A percentile compares a stretch with the other conserved stretches of the same genome.
Conservation (phyloP, 2,329 filamentous ascomycete species). For the Tricladium varicosporioides region DNA sequence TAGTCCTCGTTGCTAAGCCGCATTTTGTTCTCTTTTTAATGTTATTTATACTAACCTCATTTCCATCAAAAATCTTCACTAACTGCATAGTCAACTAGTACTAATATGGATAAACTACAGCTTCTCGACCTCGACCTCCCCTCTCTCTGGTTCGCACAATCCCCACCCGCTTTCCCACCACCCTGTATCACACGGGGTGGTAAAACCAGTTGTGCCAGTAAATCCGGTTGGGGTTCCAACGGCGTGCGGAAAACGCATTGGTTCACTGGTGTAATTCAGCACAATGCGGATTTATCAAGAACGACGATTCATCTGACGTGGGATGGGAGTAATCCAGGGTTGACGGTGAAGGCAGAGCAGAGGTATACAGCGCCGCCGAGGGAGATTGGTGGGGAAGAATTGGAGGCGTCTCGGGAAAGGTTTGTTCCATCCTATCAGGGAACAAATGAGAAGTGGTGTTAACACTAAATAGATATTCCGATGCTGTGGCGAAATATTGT, state of each 20-base stretch:
- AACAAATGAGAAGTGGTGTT: too few species aligned
- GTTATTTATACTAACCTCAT: too few species aligned
- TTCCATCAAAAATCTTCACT: conserved; percentile 4
- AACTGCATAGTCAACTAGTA: conserved; percentile 22
- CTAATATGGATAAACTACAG: background rate
- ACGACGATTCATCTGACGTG: conserved; percentile 37
- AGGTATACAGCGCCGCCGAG: conserved; percentile 33
- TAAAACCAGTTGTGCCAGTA: conserved; percentile 15
- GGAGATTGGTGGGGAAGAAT: conserved; percentile 21
- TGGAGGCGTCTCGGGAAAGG: conserved; percentile 22
- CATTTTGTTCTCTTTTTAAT: too few species aligned
- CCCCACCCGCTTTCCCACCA: conserved; percentile 28
- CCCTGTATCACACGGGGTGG: conserved; percentile 16
- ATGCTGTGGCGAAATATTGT: conserved; percentile 33
- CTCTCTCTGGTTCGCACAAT: conserved; percentile 33
- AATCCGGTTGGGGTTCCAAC: conserved; percentile 25
- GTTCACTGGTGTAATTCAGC: conserved; percentile 33
- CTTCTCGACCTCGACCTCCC: conserved; percentile 32
- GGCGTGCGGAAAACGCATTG: conserved; percentile 30
- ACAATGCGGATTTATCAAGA: conserved; percentile 31
- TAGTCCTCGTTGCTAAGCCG: too few species aligned
- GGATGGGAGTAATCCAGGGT: conserved; percentile 33
- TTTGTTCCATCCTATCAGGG: conserved; percentile 3
- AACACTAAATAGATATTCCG: conserved; percentile 27
- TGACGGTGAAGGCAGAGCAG: conserved; percentile 34